Conservation (phyloP, 2,329 filamentous ascomycete genomes). For the Trichothecium roseum region DNA sequence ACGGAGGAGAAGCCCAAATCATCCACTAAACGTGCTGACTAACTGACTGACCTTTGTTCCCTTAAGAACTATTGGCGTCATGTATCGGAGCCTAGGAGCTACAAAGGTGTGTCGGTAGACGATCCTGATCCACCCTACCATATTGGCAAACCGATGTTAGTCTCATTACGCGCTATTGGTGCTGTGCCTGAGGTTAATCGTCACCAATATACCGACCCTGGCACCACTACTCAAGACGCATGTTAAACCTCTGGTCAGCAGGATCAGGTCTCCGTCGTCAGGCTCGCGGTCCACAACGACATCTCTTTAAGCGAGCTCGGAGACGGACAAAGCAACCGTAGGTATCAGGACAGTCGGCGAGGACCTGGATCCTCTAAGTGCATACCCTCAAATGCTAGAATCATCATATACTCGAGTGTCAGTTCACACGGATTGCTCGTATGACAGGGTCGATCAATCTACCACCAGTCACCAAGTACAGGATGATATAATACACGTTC, state of each 20-base stretch:
- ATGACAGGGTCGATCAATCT: too few relatives aligned
- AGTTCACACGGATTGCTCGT: too few relatives aligned
- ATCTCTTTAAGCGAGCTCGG: neutral
- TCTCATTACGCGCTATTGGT: slow-evolving; percentile 25
- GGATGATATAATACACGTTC: too few relatives aligned
- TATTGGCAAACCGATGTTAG: slow-evolving; percentile 19
- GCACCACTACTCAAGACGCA: slow-evolving; percentile 24
- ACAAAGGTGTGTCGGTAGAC: slow-evolving; percentile 11
- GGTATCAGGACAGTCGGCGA: too few relatives aligned
- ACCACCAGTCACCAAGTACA: too few relatives aligned
- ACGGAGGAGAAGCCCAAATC: neutral
- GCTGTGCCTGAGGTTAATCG: slow-evolving; percentile 27
- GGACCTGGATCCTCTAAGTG: too few relatives aligned
- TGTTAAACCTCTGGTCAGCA: slow-evolving; percentile 10
- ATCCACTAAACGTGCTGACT: neutral
- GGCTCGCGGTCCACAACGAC: neutral
- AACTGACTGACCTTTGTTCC: too few relatives aligned
- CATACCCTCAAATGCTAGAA: too few relatives aligned
- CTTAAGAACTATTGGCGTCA: slow-evolving; percentile 22
- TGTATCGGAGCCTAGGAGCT: slow-evolving; percentile 23
- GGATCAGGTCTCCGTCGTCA: slow-evolving; percentile 2
- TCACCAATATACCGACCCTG: slow-evolving; percentile 30
- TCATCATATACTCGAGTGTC: too few relatives aligned
- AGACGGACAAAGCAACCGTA: neutral
- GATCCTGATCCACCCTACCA: slow-evolving; percentile 10